Evolutionary conservation across 768 basidiomycete species (phyloP), one percentile per base, ranked within the genome.

Genomic region (Crassisporium funariophilum): DNA sequence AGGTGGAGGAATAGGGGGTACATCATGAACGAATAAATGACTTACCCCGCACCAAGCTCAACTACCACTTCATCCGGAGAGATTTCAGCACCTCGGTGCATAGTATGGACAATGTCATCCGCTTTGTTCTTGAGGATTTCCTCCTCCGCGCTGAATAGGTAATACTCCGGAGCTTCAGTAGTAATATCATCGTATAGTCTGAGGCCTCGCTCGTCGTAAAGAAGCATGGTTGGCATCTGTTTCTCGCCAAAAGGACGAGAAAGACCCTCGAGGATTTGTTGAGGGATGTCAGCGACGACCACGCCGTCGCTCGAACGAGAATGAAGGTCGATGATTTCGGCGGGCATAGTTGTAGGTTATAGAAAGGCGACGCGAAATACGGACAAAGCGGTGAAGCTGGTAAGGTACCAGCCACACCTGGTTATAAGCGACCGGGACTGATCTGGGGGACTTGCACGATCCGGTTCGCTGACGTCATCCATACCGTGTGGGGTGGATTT

Each of bases 31-130:
- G 44, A 11, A 17, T 36, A 19, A 48, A 34, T 46, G 19, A 79
- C 90, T 76, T 65, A 94, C 91, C 95, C 95, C 7, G 94, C 91
- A 35, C 95, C 95, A n/a, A 98, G 77, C 62, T 98, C 95, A 33
- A 98, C 75, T 5, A 97, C 52, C 20, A 59, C 56, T 52, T 66
- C 64, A 34, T 60, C 54, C 35, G 54, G 29, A 23, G 43, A 35
- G 5, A 57, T 62, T 16, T 63, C 64, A 21, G 64, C 60, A 10
- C 70, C 58, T 36, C 69, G 65, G 63, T 89, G 81, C 86, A 93
- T 92, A 42, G 73, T 67, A 22, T 68, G 70, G 13, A 86, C 86
- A 41, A 99, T 94, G 24, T 92, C 86, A 35, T 78, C 70, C 2
- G 83, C 84, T 51, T 88, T 75, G 19, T 63, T 71, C 66, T 82